phyloP scores from a whole-genome alignment of 805 yeast species.

The Candida awuae region DNA sequence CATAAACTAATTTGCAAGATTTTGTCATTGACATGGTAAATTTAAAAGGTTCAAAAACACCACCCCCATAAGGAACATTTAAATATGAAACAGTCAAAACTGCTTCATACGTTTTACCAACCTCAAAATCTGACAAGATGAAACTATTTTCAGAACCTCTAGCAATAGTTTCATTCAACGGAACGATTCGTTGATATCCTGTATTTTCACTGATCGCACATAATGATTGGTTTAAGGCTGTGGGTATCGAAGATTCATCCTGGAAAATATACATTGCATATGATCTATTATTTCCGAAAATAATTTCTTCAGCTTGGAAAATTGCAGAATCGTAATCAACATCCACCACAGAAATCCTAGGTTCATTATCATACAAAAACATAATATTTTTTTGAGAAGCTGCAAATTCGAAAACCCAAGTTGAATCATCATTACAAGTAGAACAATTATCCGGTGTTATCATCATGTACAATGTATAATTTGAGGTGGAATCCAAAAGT shows the following conservation, averaged over 20 bases:
- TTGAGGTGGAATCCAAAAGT: conserved; percentile 3
- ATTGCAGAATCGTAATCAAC: conserved; percentile 63
- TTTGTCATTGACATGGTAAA: conserved; percentile 48
- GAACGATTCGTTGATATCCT: conserved; percentile 1
- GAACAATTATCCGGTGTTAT: conserved; percentile 21
- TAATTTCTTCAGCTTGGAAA: conserved; percentile 43
- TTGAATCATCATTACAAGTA: conserved; percentile 13
- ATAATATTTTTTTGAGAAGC: conserved; percentile 54
- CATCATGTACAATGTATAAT: conserved; percentile 14
- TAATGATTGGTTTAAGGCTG: conserved; percentile 46
- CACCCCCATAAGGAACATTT: conserved; percentile 45
- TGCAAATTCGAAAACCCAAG: conserved; percentile 62
- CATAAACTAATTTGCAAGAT: conserved; percentile 68
- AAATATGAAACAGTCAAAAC: conserved; percentile 47
- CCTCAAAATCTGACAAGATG: conserved; percentile 50
- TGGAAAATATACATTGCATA: conserved; percentile 43
- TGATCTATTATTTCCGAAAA: conserved; percentile 2
- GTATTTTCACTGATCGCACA: conserved; percentile 55
- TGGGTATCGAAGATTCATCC: conserved; percentile 31
- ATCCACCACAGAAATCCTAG: conserved; percentile 54
- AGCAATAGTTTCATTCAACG: conserved; percentile 19
- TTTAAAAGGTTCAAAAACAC: conserved; percentile 45
- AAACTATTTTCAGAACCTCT: conserved; percentile 38
- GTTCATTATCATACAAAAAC: conserved; percentile 59
- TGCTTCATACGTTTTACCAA: conserved; percentile 56